A percentile compares a stretch with the other conserved stretches of the same genome.
Evolutionary conservation across 495 filamentous ascomycete genomes (phyloP).

Genomic region (Daldinia vernicosa): DNA sequence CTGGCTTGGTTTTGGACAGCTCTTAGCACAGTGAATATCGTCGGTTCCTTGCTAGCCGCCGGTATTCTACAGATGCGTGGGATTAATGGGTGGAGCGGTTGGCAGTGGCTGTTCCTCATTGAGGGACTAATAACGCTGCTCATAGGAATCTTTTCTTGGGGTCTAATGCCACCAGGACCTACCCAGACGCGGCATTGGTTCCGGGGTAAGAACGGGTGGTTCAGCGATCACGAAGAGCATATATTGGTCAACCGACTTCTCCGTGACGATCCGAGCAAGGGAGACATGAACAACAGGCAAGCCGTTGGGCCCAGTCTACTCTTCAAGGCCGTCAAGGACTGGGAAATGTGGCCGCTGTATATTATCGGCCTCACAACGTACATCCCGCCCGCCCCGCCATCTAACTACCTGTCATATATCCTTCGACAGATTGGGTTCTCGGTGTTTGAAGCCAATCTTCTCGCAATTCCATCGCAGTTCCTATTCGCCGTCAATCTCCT

Average conservation of each 20-base stretch:
- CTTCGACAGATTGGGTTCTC: slow-evolving; percentile 62
- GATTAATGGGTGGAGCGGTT: slow-evolving; percentile 57
- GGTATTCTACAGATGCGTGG: slow-evolving; percentile 63
- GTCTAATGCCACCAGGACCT: slow-evolving; percentile 62
- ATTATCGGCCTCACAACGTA: slow-evolving; percentile 61
- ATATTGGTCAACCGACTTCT: slow-evolving; percentile 71
- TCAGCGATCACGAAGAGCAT: slow-evolving; percentile 64
- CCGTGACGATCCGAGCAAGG: slow-evolving; percentile 71
- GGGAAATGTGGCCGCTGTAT: slow-evolving; percentile 69
- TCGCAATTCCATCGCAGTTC: slow-evolving; percentile 61
- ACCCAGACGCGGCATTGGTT: slow-evolving; percentile 64
- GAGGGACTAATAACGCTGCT: slow-evolving; percentile 63
- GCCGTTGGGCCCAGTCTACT: slow-evolving; percentile 57
- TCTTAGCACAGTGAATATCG: slow-evolving; percentile 54
- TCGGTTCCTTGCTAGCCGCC: slow-evolving; percentile 60
- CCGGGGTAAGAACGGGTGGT: slow-evolving; percentile 67
- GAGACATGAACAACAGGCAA: slow-evolving; percentile 69
- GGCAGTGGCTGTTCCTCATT: slow-evolving; percentile 64
- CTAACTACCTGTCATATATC: slow-evolving; percentile 59
- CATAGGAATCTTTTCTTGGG: slow-evolving; percentile 62
- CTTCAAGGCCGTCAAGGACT: slow-evolving; percentile 61
- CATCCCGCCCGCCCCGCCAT: slow-evolving; percentile 59
- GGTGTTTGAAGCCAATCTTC: slow-evolving; percentile 63
- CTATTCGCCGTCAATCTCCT: slow-evolving; percentile 56
- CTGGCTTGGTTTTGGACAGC: slow-evolving; percentile 63